These are phyloP conservation scores for Kodamaea ohmeri DNA, from an alignment of 1,139 yeast species.

Conservation along the genomic window DNA sequence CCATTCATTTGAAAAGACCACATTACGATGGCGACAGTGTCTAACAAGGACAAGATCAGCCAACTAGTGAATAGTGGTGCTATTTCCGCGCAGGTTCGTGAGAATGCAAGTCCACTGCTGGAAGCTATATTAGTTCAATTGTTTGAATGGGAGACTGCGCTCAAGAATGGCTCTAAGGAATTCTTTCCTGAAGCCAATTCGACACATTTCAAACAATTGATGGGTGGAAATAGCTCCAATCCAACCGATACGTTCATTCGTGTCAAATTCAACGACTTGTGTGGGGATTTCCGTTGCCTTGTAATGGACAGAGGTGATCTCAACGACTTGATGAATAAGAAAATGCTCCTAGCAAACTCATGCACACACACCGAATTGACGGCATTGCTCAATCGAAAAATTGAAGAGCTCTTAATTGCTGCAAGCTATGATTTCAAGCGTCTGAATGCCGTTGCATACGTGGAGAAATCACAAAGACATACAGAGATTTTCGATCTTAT, in stretches of 20 bases:
- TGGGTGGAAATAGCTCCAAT: constrained; percentile 4
- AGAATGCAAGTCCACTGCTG: neutral
- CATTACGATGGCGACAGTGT: neutral
- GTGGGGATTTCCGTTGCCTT: constrained; percentile 33
- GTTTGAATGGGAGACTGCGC: constrained; percentile 9
- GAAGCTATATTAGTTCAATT: constrained; percentile 3
- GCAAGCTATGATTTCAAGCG: constrained; percentile 37
- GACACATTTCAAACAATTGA: constrained; percentile 8
- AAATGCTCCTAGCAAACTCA: constrained; percentile 26
- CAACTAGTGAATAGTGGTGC: neutral
- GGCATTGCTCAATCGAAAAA: constrained; percentile 22
- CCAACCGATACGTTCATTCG: constrained; percentile 11
- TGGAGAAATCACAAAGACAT: constrained; percentile 14
- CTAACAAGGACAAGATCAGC: constrained; percentile 1
- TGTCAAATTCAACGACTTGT: constrained; percentile 23
- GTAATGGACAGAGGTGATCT: constrained; percentile 22
- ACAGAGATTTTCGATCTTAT: constrained; percentile 13
- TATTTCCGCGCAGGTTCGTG: constrained; percentile 1
- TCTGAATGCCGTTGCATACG: constrained; percentile 25
- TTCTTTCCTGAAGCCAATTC: constrained; percentile 6
- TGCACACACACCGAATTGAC: constrained; percentile 15
- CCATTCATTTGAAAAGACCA: no score
- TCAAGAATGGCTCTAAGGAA: constrained; percentile 5
- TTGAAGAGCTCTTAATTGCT: constrained; percentile 30
- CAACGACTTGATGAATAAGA: constrained; percentile 39